Evolutionary conservation across 208 protist species (phyloP).

Genomic region (Acanthamoeba healyi): DNA sequence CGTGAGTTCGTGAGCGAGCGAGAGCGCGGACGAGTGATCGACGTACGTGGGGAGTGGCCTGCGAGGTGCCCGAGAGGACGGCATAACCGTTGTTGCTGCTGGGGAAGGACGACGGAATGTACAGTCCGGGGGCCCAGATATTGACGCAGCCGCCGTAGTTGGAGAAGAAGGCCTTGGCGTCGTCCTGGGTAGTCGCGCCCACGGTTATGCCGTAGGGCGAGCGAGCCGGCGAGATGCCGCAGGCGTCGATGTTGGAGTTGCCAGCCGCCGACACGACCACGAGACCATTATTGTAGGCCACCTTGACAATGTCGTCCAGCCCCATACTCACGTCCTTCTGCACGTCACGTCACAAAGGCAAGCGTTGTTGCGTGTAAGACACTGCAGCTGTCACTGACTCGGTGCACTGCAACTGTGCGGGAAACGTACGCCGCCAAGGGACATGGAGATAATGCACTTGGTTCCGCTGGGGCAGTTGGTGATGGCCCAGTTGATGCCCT

Average conservation of each 20-base stretch:
- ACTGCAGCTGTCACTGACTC: too few species aligned
- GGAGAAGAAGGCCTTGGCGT: conserved; percentile 50
- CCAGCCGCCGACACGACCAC: conserved; percentile 25
- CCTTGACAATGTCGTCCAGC: neutral
- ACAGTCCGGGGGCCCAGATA: conserved; percentile 36
- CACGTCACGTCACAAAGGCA: conserved; percentile 9
- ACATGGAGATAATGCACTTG: conserved; percentile 8
- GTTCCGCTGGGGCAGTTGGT: neutral
- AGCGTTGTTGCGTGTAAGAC: too few species aligned
- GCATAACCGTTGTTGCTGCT: neutral
- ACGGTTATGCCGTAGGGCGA: conserved; percentile 28
- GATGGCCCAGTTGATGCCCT: neutral
- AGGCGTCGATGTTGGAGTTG: conserved; percentile 65
- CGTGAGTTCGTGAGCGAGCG: too few species aligned
- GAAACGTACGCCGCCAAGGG: conserved; percentile 8
- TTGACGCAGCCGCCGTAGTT: conserved; percentile 56
- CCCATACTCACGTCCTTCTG: neutral
- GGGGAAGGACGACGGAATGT: neutral
- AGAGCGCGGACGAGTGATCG: neutral
- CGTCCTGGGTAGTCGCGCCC: neutral
- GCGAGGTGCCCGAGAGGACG: neutral
- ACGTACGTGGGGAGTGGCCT: neutral
- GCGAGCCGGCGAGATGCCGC: neutral
- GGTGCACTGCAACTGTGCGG: too few species aligned
- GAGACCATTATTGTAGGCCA: neutral